These are phyloP conservation scores for Periconia sp. DNA, from an alignment of 2,329 filamentous ascomycete genomes.

Conservation along the genomic window DNA sequence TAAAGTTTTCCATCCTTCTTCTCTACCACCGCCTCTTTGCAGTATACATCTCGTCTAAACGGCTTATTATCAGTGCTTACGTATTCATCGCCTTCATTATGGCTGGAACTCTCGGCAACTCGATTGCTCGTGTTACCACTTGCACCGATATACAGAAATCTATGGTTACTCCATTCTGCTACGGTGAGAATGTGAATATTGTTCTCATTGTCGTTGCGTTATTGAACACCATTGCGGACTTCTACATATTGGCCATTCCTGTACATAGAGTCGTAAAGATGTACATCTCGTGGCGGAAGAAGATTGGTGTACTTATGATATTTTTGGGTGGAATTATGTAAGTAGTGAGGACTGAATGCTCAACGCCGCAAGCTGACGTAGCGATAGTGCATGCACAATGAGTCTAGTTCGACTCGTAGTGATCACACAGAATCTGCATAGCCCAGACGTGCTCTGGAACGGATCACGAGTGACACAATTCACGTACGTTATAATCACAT, in stretches of 20 bases:
- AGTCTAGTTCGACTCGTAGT: constrained; percentile 2
- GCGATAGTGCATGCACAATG: constrained; percentile 3
- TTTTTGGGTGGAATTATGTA: constrained; percentile 9
- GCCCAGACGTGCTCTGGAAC: not conserved
- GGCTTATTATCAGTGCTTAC: constrained; percentile 3
- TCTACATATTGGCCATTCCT: constrained; percentile 12
- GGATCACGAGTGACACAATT: not conserved
- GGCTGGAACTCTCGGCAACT: constrained; percentile 1
- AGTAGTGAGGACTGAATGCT: not conserved
- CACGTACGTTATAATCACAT: constrained; percentile 2
- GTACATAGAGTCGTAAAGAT: not conserved
- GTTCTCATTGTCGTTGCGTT: not conserved
- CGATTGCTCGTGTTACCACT: not conserved
- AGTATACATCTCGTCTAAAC: not conserved
- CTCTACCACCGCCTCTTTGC: constrained; percentile 4
- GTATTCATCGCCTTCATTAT: constrained; percentile 2
- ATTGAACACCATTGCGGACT: constrained; percentile 9
- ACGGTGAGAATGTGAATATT: not conserved
- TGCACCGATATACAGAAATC: constrained; percentile 1
- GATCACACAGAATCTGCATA: not conserved
- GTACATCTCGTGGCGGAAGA: not conserved
- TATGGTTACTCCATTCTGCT: constrained; percentile 3
- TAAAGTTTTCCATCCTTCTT: constrained; percentile 3
- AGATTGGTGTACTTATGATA: constrained; percentile 6
- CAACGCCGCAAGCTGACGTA: not conserved